phyloP scores from a whole-genome alignment of 164 flowering plant genomes.

The Nelumbo lutea region DNA sequence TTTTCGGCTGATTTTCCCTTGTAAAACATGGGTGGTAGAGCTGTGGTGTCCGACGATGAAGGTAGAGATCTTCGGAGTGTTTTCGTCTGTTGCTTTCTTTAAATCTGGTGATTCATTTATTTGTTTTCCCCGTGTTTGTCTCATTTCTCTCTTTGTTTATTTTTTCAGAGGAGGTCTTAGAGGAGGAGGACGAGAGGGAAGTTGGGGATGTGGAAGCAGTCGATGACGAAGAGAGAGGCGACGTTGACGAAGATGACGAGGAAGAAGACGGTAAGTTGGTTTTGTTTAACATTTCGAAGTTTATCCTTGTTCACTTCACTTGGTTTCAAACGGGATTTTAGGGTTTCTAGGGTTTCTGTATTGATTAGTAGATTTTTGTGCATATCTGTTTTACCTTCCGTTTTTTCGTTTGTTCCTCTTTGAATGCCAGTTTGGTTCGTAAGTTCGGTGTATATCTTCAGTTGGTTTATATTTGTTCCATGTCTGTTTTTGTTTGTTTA shows the following conservation, averaged over 20 bases:
- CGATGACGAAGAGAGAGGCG: conserved; percentile 22
- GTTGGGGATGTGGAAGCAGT: conserved; percentile 33
- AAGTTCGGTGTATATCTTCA: background rate
- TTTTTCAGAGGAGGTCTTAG: conserved; percentile 47
- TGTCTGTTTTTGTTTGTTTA: no score
- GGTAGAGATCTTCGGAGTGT: conserved; percentile 1
- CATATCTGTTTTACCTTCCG: no score
- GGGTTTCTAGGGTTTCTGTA: background rate
- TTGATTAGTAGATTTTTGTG: background rate
- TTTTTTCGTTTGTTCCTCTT: background rate
- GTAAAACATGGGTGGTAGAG: conserved; percentile 5
- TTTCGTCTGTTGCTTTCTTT: background rate
- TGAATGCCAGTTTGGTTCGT: background rate
- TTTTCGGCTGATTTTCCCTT: background rate
- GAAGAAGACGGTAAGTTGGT: conserved; percentile 38
- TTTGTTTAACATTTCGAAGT: background rate
- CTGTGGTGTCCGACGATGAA: conserved; percentile 23
- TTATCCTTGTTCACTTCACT: background rate
- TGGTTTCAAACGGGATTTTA: background rate
- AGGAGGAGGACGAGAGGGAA: conserved; percentile 47
- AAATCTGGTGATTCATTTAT: no score
- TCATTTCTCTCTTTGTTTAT: background rate
- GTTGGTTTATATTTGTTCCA: background rate
- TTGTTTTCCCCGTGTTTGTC: background rate
- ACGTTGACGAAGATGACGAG: conserved; percentile 56